A percentile compares a stretch with the other conserved stretches of the same genome.
Conservation (phyloP, 179 eudicot genomes). For the Corrigiola litoralis region DNA sequence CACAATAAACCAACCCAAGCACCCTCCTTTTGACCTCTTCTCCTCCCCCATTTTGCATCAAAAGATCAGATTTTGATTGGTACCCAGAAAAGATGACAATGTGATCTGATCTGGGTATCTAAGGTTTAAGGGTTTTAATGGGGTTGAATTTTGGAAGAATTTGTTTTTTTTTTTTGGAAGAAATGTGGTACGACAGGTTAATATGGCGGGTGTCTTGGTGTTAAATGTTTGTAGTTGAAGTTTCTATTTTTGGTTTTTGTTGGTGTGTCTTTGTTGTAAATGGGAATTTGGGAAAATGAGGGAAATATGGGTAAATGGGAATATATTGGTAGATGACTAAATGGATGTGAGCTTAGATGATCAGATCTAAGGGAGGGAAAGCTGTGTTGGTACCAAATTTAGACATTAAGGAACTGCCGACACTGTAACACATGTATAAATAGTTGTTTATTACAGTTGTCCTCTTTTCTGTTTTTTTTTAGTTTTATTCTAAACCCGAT, state of each 20-base stretch:
- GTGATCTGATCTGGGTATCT: background rate
- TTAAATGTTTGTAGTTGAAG: too few relatives aligned
- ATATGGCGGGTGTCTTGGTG: too few relatives aligned
- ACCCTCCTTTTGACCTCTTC: conserved; percentile 31
- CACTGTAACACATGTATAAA: background rate
- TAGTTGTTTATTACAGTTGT: background rate
- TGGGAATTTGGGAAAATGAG: too few relatives aligned
- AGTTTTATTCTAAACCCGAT: too few relatives aligned
- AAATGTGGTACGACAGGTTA: too few relatives aligned
- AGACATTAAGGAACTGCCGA: background rate
- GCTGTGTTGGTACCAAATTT: background rate
- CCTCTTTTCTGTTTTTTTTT: background rate
- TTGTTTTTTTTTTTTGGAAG: background rate
- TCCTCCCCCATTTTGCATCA: conserved; percentile 24
- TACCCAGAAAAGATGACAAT: background rate
- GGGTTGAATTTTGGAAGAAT: background rate
- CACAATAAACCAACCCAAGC: conserved; percentile 40
- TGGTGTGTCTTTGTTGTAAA: too few relatives aligned
- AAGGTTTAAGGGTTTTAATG: conserved; percentile 5
- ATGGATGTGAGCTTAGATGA: background rate
- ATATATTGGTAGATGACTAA: background rate
- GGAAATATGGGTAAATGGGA: background rate
- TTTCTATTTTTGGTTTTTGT: too few relatives aligned
- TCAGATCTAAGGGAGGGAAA: background rate
- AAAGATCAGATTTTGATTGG: background rate